Percentiles rank a stretch among this genome's conserved stretches.
Evolutionary conservation across 768 basidiomycete species (phyloP).

Genomic region (Trametes cubensis): DNA sequence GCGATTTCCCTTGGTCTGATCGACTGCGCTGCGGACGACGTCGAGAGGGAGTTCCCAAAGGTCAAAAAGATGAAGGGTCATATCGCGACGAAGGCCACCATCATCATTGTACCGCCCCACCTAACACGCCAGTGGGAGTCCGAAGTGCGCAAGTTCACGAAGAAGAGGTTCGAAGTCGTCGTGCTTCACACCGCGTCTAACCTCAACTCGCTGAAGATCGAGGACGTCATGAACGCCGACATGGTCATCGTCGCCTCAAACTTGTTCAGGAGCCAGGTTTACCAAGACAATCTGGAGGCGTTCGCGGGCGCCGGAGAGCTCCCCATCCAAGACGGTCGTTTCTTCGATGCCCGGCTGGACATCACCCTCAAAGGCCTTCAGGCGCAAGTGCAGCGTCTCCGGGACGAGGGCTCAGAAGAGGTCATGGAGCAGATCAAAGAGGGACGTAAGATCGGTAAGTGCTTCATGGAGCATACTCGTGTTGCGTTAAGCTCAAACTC

Average conservation of each 20-base stretch:
- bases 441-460: slow-evolving; percentile 61
- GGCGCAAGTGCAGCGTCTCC: slow-evolving; percentile 69
- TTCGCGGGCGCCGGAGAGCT: slow-evolving; percentile 70
- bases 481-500: slow-evolving; percentile 1
- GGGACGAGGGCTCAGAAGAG: slow-evolving; percentile 60
- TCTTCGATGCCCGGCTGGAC: slow-evolving; percentile 84
- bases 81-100: slow-evolving; percentile 77
- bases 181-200: slow-evolving; percentile 69
- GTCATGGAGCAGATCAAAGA: slow-evolving; percentile 69
- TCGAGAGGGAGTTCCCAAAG: slow-evolving; percentile 60
- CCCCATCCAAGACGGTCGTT: slow-evolving; percentile 80
- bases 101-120: slow-evolving; percentile 89
- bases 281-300: slow-evolving; percentile 73
- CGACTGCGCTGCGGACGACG: slow-evolving; percentile 62
- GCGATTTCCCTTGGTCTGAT: slow-evolving; percentile 92
- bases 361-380: slow-evolving; percentile 58
- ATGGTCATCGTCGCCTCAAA: slow-evolving; percentile 85
- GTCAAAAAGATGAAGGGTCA: slow-evolving; percentile 56
- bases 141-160: slow-evolving; percentile 82
- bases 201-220: slow-evolving; percentile 71
- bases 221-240: slow-evolving; percentile 79
- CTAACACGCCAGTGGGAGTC: slow-evolving; percentile 88
- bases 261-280: slow-evolving; percentile 79
- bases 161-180: slow-evolving; percentile 58
- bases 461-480: background rate